Evolutionary conservation across 805 yeast species (phyloP), one percentile per base, ranked within the genome.

Genomic region (Barnettozyma botsteinii): DNA sequence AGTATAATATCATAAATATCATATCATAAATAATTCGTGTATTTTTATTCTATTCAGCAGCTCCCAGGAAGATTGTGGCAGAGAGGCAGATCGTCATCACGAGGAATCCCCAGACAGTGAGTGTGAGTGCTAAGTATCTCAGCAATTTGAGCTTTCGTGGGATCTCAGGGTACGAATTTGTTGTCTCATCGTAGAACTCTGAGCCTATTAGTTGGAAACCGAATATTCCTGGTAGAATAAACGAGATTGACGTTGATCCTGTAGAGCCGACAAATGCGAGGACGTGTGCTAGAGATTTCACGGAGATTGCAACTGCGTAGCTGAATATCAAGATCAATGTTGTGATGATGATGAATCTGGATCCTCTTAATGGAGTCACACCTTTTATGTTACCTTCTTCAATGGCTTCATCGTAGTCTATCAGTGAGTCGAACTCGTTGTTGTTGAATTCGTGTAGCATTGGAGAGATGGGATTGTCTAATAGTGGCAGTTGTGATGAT

Each of bases 251-350:
- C 0, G 96, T 88, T 1, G 95, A 85, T 0, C 96, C 96, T 0
- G 96, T 87, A 1, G 96, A 85, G 2, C 97, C 97, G 4, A 88
- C 95, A 48, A 88, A 67, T 2, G 95, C 88, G 49, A 88, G 65
- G 12, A 89, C 89, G 34, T 80, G 73, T 21, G 91, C 95, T 50
- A 88, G 75, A 0, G 95, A 85, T 12, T 66, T 66, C 23, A 88
- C 81, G 4, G 76, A 59, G 26, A 81, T 62, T 0, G 96, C 93
- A 9, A 82, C 65, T 1, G 66, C 40, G 56, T 82, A 87, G 34
- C 87, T 77, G 6, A 69, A 52, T 1, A 70, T 28, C 37, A 88
- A 63, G 31, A 84, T 66, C 0, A 63, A 27, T 0, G 75, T 44
- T 0, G 89, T 81, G 38, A 82, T 69, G 4, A 64, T 44, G 40